Evolutionary conservation across 2,329 filamentous ascomycete genomes (phyloP), one percentile per base, ranked within the genome.

Genomic region (Paracoccidioides lutzii): DNA sequence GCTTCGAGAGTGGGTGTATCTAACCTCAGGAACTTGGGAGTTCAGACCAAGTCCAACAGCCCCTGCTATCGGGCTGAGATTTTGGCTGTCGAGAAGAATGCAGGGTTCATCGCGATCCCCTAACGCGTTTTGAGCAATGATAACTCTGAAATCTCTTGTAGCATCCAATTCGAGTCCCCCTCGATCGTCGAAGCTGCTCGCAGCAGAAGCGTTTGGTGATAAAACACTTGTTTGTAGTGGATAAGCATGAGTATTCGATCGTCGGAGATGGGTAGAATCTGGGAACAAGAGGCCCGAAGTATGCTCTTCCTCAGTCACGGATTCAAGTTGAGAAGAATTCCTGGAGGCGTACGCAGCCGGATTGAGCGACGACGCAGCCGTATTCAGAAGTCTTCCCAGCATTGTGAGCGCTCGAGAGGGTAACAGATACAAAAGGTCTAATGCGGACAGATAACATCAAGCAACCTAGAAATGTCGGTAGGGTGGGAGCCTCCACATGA

Each of bases 281-380:
- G 74, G 75, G 59, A 75, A 76, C 54, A 76, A 65, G 48, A 76
- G 67, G 42, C 72, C 71, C 48, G 73, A 73, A 4, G 74, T 76
- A 59, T 76, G 74, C 59, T 75, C 73, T 60, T 76, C 74, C 58
- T 76, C 74, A 1, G 73, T 76, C 30, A 75, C 71, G 30, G 74
- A 76, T 60, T 76, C 74, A 22, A 75, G 69, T 35, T 70, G 68
- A 30, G 67, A 64, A 14, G 67, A 59, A 57, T 67, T 70, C 55
- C 71, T 68, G 45, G 67, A 63, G 43, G 67, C 66, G 57, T 73
- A 72, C 5, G 65, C 46, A n/a, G 70, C 63, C 15, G 72, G 68
- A 60, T 70, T 74, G 54, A 75, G 62, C 22, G 72, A 73, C 46
- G 72, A 72, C 12, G 72, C 72, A 44, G 72, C 71, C 14, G 68